Evolutionary conservation across 2,329 filamentous ascomycete species (phyloP).

Genomic region (Metarhizium rileyi): DNA sequence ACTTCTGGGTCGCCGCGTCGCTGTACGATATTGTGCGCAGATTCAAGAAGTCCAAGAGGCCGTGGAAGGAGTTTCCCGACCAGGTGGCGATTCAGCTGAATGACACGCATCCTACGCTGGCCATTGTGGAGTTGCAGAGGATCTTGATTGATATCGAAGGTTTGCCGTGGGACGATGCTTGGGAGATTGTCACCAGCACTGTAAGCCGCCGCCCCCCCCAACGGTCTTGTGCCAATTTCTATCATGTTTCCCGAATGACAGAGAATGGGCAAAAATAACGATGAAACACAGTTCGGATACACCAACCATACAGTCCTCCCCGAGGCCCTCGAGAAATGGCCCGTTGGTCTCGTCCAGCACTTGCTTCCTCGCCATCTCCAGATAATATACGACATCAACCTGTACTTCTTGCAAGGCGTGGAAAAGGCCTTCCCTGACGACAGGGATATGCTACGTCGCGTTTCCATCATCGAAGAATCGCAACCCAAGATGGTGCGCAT

Average conservation of each 20-base stretch:
- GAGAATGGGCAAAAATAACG: conserved; percentile 3
- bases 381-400: conserved; percentile 97
- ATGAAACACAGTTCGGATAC: conserved; percentile 64
- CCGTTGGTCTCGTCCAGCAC: conserved; percentile 83
- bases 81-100: conserved; percentile 97
- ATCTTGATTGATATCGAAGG: conserved; percentile 86
- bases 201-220: conserved; percentile 32
- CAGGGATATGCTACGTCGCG: conserved; percentile 70
- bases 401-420: conserved; percentile 83
- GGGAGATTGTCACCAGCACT: conserved; percentile 65
- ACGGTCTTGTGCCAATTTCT: background rate
- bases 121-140: conserved; percentile 90
- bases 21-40: conserved; percentile 92
- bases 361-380: conserved; percentile 88
- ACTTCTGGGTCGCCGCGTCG: conserved; percentile 98
- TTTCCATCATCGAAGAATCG: conserved; percentile 97
- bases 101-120: conserved; percentile 92
- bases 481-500: conserved; percentile 97
- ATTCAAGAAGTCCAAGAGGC: conserved; percentile 92
- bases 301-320: conserved; percentile 98
- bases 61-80: conserved; percentile 87
- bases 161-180: conserved; percentile 86
- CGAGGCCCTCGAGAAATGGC: conserved; percentile 97
- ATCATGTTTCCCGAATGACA: background rate
- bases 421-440: conserved; percentile 88